Evolutionary conservation across 2,329 filamentous ascomycete genomes (phyloP).

Genomic region (Fusarium sp.): DNA sequence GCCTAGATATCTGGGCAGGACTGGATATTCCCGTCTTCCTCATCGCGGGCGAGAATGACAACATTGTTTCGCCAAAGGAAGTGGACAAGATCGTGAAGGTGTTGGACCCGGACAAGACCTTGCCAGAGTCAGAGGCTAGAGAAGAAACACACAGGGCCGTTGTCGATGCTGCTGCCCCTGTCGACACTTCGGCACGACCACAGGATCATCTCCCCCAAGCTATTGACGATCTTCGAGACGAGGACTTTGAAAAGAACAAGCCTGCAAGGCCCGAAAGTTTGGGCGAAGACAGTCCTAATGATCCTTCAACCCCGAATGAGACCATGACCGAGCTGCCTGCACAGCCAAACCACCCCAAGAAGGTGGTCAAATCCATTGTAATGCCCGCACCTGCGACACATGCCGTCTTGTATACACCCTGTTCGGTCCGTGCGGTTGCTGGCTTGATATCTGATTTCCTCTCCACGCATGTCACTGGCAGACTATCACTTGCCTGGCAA

Average conservation of each 20-base stretch:
- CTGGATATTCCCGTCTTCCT: conserved; percentile 80
- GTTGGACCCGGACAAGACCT: conserved; percentile 44
- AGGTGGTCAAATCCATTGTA: conserved; percentile 73
- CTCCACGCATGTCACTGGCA: conserved; percentile 75
- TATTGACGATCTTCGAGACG: conserved; percentile 50
- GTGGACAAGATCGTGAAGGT: conserved; percentile 71
- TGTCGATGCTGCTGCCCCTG: conserved; percentile 62
- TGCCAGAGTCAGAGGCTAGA: conserved; percentile 29
- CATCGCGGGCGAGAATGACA: conserved; percentile 80
- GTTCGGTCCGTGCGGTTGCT: conserved; percentile 78
- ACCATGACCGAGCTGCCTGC: conserved; percentile 56
- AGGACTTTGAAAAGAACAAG: conserved; percentile 41
- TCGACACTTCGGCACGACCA: conserved; percentile 52
- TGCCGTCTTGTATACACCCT: conserved; percentile 82
- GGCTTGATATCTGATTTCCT: conserved; percentile 88
- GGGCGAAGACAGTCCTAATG: conserved; percentile 54
- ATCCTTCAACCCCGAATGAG: conserved; percentile 61
- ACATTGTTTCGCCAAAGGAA: conserved; percentile 77
- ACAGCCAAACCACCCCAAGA: conserved; percentile 60
- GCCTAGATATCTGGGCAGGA: conserved; percentile 75
- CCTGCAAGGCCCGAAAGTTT: conserved; percentile 34
- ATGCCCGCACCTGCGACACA: conserved; percentile 84
- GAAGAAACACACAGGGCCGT: conserved; percentile 46
- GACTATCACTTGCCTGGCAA: conserved; percentile 89
- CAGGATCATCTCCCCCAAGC: conserved; percentile 50